Evolutionary conservation across 345 rosid species (phyloP), one percentile per base, ranked within the genome.

Genomic region (Eucalyptus shirleyi): DNA sequence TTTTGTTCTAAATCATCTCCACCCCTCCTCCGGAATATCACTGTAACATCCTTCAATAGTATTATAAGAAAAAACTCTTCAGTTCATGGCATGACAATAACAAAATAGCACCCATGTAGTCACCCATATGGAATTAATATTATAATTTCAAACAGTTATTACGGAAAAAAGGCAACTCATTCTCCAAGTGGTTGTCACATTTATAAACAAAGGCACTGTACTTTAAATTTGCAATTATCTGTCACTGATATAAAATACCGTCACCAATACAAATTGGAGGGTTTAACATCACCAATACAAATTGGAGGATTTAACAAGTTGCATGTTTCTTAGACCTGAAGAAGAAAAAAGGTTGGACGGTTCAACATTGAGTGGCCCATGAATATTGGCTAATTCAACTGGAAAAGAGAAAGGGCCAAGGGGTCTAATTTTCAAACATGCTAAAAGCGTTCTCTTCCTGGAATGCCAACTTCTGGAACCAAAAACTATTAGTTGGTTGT

Each of bases 1-100:
- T 90, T 95, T 90, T 95, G 96, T 62, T 94, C 98, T 87, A 96
- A 89, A 92, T 96, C 97, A 91, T 96, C 97, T 88, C 98, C 98
- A 87, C 98, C 98, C 92, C 97, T 92, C 89, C 97, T 92, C 87
- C 98, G 91, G 86, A 94, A 95, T 92, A 95, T 96, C 86, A 95
- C 95, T 19, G 96, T 96, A 86, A 96, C 95, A 90, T 96, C 96
- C 98, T 96, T 45, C 62, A 69, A 67, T 50, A 40, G 24, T 17
- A 53, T 30, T 32, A 32, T 42, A n/a, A 60, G 40, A 86, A 50
- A 45, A 50, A 67, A 50, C 88, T 51, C 47, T 72, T 72, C 50
- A 86, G 55, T 47, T 37, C 49, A 86, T 7, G 45, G 42, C 30
- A 19, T 86, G 59, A 34, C 67, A 47, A 86, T 53, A 86, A 17